Conservation (phyloP, 2,329 filamentous ascomycete species). For the Colletotrichum sublineola region DNA sequence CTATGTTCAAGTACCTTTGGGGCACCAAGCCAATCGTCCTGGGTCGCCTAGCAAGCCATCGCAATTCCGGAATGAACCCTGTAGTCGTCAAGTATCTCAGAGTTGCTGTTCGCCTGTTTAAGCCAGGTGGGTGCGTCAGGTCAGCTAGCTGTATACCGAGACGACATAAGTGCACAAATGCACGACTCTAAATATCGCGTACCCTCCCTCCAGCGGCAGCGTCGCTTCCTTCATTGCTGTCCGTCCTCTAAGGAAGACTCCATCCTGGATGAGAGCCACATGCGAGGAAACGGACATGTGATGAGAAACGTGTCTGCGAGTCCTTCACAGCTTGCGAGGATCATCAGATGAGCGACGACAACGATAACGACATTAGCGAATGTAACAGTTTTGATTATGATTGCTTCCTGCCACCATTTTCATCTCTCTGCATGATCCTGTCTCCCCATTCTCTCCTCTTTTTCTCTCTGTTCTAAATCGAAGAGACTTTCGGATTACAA, state of each 20-base stretch:
- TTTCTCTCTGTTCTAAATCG: conserved; percentile 21
- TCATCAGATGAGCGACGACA: too few species aligned
- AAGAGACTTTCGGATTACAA: conserved; percentile 25
- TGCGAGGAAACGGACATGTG: neutral
- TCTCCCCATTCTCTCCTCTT: conserved; percentile 1
- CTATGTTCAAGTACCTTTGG: neutral
- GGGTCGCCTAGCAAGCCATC: neutral
- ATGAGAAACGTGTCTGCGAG: too few species aligned
- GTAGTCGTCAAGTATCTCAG: neutral
- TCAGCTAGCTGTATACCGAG: too few species aligned
- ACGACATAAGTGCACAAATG: neutral
- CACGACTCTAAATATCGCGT: neutral
- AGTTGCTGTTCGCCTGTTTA: neutral
- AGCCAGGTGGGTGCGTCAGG: too few species aligned
- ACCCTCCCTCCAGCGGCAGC: too few species aligned
- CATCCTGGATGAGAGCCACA: neutral
- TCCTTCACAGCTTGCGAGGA: neutral
- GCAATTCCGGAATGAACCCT: neutral
- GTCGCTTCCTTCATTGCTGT: neutral
- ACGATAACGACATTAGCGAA: neutral
- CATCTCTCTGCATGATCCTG: neutral
- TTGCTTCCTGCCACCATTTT: conserved; percentile 9
- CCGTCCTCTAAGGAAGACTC: neutral
- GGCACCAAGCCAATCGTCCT: neutral
- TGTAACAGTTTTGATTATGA: neutral